These are phyloP conservation scores for Arthrobotrys sphaeroides DNA, from an alignment of 2,329 filamentous ascomycete genomes.

Conservation along the genomic window DNA sequence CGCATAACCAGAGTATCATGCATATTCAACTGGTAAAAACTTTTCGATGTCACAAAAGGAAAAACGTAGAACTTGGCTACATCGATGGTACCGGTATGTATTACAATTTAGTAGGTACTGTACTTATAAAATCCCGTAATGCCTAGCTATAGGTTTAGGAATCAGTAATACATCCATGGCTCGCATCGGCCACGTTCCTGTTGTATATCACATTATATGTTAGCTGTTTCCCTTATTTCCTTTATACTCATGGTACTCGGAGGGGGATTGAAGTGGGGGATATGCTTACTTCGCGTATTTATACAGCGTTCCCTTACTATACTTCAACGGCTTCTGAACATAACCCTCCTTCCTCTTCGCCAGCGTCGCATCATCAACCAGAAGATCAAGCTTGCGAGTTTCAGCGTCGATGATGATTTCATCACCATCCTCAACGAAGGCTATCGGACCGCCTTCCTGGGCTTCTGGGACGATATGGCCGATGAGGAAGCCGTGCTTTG, in stretches of 20 bases:
- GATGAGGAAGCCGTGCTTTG: constrained; percentile 69
- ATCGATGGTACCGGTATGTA: not conserved
- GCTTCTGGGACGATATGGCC: constrained; percentile 72
- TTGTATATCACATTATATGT: not conserved
- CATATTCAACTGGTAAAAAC: no score
- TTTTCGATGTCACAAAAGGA: not conserved
- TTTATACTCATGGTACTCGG: no score
- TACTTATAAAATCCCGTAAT: no score
- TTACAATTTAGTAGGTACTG: constrained; percentile 3
- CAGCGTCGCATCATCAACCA: constrained; percentile 66
- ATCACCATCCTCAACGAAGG: constrained; percentile 69
- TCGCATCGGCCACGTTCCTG: constrained; percentile 68
- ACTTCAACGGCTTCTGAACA: constrained; percentile 68
- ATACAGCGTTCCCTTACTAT: constrained; percentile 69
- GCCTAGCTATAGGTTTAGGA: constrained; percentile 54
- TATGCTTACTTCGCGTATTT: constrained; percentile 66
- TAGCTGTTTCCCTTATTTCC: not conserved
- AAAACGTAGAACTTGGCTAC: not conserved
- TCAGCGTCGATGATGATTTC: constrained; percentile 71
- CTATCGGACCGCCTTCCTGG: constrained; percentile 70
- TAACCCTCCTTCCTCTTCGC: constrained; percentile 66
- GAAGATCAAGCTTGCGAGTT: constrained; percentile 66
- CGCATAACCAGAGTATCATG: no score
- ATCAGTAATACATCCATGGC: constrained; percentile 70
- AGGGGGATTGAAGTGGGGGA: not conserved